Evolutionary conservation across 345 rosid genomes (phyloP), one percentile per base, ranked within the genome.

Genomic region (Lumnitzera racemosa): DNA sequence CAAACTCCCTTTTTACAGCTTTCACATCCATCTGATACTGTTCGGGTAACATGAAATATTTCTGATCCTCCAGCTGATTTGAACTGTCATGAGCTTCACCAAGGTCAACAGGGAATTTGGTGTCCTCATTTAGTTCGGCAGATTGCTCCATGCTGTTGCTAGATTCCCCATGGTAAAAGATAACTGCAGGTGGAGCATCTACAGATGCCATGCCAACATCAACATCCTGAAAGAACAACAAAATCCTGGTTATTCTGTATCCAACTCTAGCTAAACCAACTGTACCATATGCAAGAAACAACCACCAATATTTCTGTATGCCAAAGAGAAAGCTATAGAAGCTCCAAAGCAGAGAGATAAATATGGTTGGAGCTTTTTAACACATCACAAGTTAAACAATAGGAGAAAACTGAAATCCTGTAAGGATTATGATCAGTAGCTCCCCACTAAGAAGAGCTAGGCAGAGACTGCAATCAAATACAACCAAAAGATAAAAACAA

Each of bases 161-260:
- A 23, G 86, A 59, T 46, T 81, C 96, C 14, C 83, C 97, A 58
- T 76, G 65, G 61, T 67, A 64, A 72, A 76, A 77, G 68, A 76
- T 79, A 63, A 66, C 61, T 11, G 83, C 78, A 47, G 57, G 41
- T n/a, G 70, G 53, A 69, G 70, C 64, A 63, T 81, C 73, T 73
- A 63, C 95, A 66, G 72, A 65, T 23, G 74, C 65, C 55, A 57
- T 76, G 27, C 61, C 55, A 54, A 56, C 55, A 11, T 74, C 77
- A 57, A 61, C 62, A 67, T 65, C 76, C 96, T 87, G 80, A 60
- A 56, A 63, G 51, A 49, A 20, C 47, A 27, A 46, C 53, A 23
- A 12, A 27, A 15, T 20, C 8, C 56, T 23, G 31, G 29, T 23
- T 3, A 11, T 12, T 53, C 24, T 12, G 24, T 24, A 53, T 23